Base-by-base conservation (phyloP, 805 yeast species). In the Candida vartiovaarae region DNA sequence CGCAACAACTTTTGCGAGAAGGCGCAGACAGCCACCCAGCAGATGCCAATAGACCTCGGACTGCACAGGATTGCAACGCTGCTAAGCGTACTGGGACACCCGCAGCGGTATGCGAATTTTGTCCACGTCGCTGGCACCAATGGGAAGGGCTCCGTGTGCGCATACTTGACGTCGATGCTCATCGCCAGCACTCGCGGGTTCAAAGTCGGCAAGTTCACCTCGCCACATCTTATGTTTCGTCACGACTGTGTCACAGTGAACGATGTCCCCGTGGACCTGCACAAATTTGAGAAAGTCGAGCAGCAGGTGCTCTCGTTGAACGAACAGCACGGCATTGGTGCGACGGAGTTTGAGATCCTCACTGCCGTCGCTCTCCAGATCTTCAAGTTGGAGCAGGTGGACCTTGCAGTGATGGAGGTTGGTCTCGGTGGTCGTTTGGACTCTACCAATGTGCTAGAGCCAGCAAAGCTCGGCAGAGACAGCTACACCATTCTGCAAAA, bases 91-190 rank as follows among this genome's bases (percentile, higher is more conserved):
- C 65, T 89, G 23, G 88, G 87, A 0, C 75, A 79, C 53, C 97
- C 96, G 0, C 93, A 87, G 34, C 53, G 61, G 11, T 53, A 65
- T 4, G 78, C 78, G 56, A 75, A 76, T 48, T 80, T 88, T 1
- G 67, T 93, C n/a, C 99, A 93, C 58, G 74, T 93, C 4, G 96
- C 96, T 0, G 99, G 99, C 0, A 91, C 99, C 7, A 91, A 91
- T 59, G 99, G 99, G 0, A 91, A 91, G 58, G 99, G 99, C 0
- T 89, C 97, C 0, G 85, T 90, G 0, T 80, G 95, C 46, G 81
- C 96, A 0, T 90, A 89, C 59, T 46, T 93, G 7, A 72, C 88
- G 4, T 78, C 88, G 15, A 69, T 82, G 3, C 62, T 90, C 76
- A 23, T 59, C 61, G 10, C 68, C 76, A 67, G 59, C 3, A 44